Percentiles rank a stretch among this genome's conserved stretches.
Conservation (phyloP, 331 rosid species). For the Erythrophleum ivorense region DNA sequence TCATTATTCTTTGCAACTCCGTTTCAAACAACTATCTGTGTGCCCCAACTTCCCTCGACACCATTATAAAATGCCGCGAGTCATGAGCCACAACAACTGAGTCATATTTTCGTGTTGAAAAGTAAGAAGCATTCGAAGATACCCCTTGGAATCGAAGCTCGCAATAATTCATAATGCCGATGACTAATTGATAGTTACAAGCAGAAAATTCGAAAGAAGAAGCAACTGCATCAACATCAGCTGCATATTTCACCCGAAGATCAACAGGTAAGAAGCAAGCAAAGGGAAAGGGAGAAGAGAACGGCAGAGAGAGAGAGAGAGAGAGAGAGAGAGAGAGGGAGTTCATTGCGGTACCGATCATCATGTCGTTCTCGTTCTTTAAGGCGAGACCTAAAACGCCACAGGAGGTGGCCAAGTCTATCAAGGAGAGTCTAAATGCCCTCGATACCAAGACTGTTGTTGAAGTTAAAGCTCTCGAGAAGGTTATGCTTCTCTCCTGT, state of each 20-base stretch:
- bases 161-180: slow-evolving; percentile 18
- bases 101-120: background rate
- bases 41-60: background rate
- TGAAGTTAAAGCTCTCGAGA: slow-evolving; percentile 95
- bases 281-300: slow-evolving; percentile 12
- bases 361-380: slow-evolving; percentile 96
- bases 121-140: background rate
- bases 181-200: slow-evolving; percentile 28
- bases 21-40: no score
- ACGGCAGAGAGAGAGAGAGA: no score
- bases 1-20: no score
- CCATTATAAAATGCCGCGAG: background rate
- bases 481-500: slow-evolving; percentile 50
- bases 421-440: slow-evolving; percentile 82
- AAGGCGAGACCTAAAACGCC: slow-evolving; percentile 92
- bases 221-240: background rate
- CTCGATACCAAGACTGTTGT: slow-evolving; percentile 91
- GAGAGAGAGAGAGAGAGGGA: no score
- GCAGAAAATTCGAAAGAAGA: background rate
- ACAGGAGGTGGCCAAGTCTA: slow-evolving; percentile 82
- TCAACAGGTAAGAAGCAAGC: background rate
- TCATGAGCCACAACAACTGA: background rate
- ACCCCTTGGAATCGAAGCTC: background rate
- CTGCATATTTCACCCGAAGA: slow-evolving; percentile 29
- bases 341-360: slow-evolving; percentile 34